phyloP scores from a whole-genome alignment of 1,284 basidiomycete species.

The Malassezia japonica region DNA sequence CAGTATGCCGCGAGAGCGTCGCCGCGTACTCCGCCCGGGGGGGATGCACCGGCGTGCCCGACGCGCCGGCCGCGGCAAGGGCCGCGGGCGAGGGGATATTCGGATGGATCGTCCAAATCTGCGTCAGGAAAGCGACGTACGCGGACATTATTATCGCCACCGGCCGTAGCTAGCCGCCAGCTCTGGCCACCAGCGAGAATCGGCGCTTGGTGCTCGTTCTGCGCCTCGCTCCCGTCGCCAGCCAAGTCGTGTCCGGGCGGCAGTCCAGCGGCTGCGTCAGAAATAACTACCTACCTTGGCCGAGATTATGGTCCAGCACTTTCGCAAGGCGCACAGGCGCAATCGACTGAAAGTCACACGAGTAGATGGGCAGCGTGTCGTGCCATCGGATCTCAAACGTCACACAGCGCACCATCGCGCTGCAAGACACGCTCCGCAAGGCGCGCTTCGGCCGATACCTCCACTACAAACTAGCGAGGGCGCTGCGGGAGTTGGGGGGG shows the following conservation, averaged over 20 bases:
- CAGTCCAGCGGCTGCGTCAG: conserved; percentile 29
- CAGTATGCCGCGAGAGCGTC: conserved; percentile 83
- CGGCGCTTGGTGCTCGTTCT: conserved; percentile 18
- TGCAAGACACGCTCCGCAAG: neutral
- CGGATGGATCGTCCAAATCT: conserved; percentile 46
- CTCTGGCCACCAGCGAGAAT: conserved; percentile 51
- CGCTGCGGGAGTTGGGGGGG: conserved; percentile 1
- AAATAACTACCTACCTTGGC: conserved; percentile 21
- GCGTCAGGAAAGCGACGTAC: too few species aligned
- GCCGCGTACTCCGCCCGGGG: conserved; percentile 93
- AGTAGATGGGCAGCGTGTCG: conserved; percentile 46
- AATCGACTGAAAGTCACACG: conserved; percentile 44
- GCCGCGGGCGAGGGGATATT: conserved; percentile 48
- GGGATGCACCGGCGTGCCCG: conserved; percentile 49
- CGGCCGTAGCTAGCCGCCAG: conserved; percentile 85
- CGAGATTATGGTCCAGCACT: conserved; percentile 43
- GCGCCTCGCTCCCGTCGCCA: conserved; percentile 12
- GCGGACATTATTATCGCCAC: conserved; percentile 91
- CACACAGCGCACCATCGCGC: conserved; percentile 39
- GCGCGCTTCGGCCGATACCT: conserved; percentile 5
- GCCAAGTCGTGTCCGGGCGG: conserved; percentile 33
- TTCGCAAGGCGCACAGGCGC: conserved; percentile 28
- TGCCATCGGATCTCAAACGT: conserved; percentile 48
- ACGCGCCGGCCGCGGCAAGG: conserved; percentile 55
- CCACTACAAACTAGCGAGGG: neutral